phyloP scores from a whole-genome alignment of 495 filamentous ascomycete species.

The Podospora pseudoanserina region DNA sequence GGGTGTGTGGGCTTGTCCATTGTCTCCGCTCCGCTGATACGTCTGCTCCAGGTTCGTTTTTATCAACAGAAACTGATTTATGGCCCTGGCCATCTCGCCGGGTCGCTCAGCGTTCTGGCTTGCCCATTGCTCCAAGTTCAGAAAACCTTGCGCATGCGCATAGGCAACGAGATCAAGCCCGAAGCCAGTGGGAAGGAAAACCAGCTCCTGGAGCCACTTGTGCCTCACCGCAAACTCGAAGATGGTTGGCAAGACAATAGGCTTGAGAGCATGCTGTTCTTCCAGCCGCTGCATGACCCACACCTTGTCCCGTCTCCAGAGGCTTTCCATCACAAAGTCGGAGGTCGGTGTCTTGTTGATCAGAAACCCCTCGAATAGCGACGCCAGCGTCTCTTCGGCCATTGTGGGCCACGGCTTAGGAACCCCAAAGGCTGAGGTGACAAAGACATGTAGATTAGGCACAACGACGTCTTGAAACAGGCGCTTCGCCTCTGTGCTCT shows the following conservation, averaged over 20 bases:
- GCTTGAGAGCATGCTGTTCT: slow-evolving; percentile 72
- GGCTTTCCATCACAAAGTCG: slow-evolving; percentile 78
- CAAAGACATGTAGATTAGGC: slow-evolving; percentile 67
- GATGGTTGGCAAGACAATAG: slow-evolving; percentile 69
- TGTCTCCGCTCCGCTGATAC: slow-evolving; percentile 61
- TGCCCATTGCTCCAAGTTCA: slow-evolving; percentile 81
- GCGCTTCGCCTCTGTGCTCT: slow-evolving; percentile 61
- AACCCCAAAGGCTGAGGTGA: slow-evolving; percentile 70
- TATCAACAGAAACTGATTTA: slow-evolving; percentile 71
- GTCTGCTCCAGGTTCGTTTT: slow-evolving; percentile 79
- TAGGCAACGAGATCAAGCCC: slow-evolving; percentile 84
- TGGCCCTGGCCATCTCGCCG: slow-evolving; percentile 56
- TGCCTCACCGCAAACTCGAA: slow-evolving; percentile 76
- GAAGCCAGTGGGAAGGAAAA: slow-evolving; percentile 71
- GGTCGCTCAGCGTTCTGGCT: slow-evolving; percentile 59
- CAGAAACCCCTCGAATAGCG: slow-evolving; percentile 51
- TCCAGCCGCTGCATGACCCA: slow-evolving; percentile 79
- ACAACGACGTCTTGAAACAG: slow-evolving; percentile 66
- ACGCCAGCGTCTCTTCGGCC: slow-evolving; percentile 52
- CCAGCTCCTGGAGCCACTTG: slow-evolving; percentile 76
- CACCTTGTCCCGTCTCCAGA: slow-evolving; percentile 81
- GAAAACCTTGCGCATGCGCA: slow-evolving; percentile 75
- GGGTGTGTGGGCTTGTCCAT: slow-evolving; percentile 48
- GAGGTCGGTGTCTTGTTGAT: slow-evolving; percentile 51
- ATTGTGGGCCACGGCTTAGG: slow-evolving; percentile 53